These are phyloP conservation scores for Suillus occidentalis DNA, from an alignment of 768 basidiomycete species.

Conservation along the genomic window DNA sequence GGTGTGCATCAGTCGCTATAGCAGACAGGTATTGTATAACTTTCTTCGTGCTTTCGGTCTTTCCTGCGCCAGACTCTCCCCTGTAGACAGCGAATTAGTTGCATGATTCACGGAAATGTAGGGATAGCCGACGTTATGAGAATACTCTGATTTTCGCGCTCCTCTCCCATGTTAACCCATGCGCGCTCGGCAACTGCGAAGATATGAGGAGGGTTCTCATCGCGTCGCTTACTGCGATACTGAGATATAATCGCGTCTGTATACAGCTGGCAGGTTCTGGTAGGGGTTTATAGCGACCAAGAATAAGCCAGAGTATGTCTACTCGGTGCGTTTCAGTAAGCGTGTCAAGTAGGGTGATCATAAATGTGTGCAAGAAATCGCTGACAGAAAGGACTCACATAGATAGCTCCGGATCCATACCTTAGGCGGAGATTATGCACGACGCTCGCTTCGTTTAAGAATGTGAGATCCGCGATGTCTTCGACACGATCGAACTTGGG, in stretches of 20 bases:
- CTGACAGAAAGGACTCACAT: constrained; percentile 55
- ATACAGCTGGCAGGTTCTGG: constrained; percentile 86
- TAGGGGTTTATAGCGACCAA: constrained; percentile 99
- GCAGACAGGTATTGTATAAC: constrained; percentile 99
- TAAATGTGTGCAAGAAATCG: constrained; percentile 6
- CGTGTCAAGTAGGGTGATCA: constrained; percentile 11
- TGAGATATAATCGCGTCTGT: constrained; percentile 84
- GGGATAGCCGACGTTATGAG: constrained; percentile 82
- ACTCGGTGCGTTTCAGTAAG: constrained; percentile 16
- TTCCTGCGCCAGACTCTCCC: constrained; percentile 98
- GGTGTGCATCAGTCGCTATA: constrained; percentile 82
- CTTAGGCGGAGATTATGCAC: constrained; percentile 95
- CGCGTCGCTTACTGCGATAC: constrained; percentile 85
- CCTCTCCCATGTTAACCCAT: constrained; percentile 98
- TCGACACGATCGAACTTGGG: constrained; percentile 98
- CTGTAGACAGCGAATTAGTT: constrained; percentile 40
- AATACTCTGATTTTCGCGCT: constrained; percentile 96
- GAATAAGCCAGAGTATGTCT: constrained; percentile 97
- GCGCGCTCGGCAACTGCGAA: constrained; percentile 97
- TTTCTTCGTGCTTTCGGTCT: constrained; percentile 99
- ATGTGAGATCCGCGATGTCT: constrained; percentile 97
- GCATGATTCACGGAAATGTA: constrained; percentile 6
- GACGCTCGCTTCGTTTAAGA: constrained; percentile 96
- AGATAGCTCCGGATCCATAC: constrained; percentile 90
- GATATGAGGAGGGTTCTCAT: constrained; percentile 94